Percentiles rank a stretch among this genome's conserved stretches.
phyloP scores from a whole-genome alignment of 1,284 basidiomycete genomes.

The Earliella scabrosa region DNA sequence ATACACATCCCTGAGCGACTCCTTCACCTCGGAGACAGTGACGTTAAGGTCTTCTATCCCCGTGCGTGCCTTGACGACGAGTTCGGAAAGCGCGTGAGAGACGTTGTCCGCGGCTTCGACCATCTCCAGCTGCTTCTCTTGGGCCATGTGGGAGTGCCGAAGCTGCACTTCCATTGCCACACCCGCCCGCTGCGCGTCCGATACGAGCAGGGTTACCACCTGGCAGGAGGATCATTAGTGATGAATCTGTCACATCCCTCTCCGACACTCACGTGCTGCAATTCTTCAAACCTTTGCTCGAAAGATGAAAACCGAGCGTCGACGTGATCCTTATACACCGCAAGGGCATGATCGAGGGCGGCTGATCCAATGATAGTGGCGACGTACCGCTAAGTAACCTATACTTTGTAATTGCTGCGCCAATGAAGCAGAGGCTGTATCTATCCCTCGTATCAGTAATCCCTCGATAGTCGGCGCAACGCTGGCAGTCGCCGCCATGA shows the following conservation, averaged over 20 bases:
- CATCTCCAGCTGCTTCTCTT: conserved; percentile 40
- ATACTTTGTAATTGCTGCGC: conserved; percentile 1
- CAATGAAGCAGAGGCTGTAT: neutral
- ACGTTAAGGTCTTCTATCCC: conserved; percentile 53
- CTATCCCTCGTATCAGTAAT: conserved; percentile 1
- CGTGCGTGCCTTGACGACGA: conserved; percentile 41
- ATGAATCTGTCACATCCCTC: neutral
- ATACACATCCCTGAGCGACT: conserved; percentile 23
- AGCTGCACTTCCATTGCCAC: conserved; percentile 31
- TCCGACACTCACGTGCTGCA: conserved; percentile 34
- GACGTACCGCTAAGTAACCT: conserved; percentile 14
- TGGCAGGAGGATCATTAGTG: conserved; percentile 9
- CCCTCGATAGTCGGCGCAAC: conserved; percentile 1
- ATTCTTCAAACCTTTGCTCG: conserved; percentile 28
- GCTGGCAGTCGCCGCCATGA: neutral
- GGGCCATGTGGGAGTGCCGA: conserved; percentile 33
- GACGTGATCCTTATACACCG: conserved; percentile 30
- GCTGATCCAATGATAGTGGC: neutral
- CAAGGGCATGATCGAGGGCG: neutral
- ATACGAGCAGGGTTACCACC: conserved; percentile 22
- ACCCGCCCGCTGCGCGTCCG: conserved; percentile 28
- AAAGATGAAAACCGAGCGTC: conserved; percentile 31
- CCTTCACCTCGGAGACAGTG: conserved; percentile 43
- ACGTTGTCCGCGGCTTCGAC: conserved; percentile 41
- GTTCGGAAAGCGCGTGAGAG: conserved; percentile 36